phyloP scores from a whole-genome alignment of 495 filamentous ascomycete species.

The Talaromyces ruber region DNA sequence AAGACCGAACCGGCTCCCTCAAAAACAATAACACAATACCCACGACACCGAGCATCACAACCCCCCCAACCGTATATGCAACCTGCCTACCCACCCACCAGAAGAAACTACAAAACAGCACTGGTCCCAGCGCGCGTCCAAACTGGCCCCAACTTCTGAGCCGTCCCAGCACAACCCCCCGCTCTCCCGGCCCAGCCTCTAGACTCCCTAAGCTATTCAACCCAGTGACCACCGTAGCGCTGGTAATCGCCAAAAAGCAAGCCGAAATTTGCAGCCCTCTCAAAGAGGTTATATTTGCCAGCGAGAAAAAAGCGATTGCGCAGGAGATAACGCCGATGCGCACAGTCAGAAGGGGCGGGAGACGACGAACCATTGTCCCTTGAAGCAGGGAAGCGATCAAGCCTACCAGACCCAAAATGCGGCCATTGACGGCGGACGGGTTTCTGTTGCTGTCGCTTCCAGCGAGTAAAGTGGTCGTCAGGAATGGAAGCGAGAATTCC shows the following conservation, averaged over 20 bases:
- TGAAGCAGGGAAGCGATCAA: constrained; percentile 88
- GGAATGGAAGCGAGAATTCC: constrained; percentile 90
- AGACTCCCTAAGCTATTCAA: constrained; percentile 87
- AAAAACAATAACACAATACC: constrained; percentile 63
- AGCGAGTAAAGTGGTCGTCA: constrained; percentile 72
- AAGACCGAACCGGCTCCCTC: constrained; percentile 25
- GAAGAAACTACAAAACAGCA: constrained; percentile 92
- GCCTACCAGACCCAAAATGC: constrained; percentile 87
- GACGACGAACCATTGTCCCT: constrained; percentile 70
- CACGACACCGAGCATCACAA: constrained; percentile 67
- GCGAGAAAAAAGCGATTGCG: constrained; percentile 68
- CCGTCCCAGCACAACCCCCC: constrained; percentile 78
- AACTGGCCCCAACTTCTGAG: constrained; percentile 82
- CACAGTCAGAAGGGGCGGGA: constrained; percentile 70
- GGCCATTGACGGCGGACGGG: constrained; percentile 67
- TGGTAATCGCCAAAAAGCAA: constrained; percentile 75
- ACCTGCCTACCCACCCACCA: constrained; percentile 94
- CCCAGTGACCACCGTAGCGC: constrained; percentile 87
- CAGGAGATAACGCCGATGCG: constrained; percentile 72
- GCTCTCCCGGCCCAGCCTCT: constrained; percentile 69
- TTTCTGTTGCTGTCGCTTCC: constrained; percentile 53
- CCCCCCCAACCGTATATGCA: constrained; percentile 73
- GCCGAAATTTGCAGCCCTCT: constrained; percentile 70
- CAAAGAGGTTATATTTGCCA: constrained; percentile 59
- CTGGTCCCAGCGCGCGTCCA: constrained; percentile 75